A percentile compares a stretch with the other conserved stretches of the same genome.
phyloP scores from a whole-genome alignment of 2,329 filamentous ascomycete species.

The Clonostachys solani region DNA sequence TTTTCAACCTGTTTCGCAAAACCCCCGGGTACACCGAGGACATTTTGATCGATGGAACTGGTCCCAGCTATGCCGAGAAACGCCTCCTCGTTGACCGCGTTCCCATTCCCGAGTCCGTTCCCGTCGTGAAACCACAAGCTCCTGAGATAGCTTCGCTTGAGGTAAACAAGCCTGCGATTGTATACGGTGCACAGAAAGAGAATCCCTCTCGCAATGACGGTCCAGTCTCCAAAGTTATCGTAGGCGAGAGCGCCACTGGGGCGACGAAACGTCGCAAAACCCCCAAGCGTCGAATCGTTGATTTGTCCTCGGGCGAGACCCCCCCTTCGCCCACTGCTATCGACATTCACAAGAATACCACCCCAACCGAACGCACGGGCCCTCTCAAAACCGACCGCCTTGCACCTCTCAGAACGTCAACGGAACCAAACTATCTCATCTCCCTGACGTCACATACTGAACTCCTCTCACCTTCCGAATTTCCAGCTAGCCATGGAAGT shows the following conservation, averaged over 20 bases:
- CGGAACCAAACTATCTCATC: slow-evolving; percentile 34
- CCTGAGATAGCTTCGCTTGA: slow-evolving; percentile 60
- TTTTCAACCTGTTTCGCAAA: slow-evolving; percentile 93
- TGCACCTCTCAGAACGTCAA: slow-evolving; percentile 6
- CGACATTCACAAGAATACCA: slow-evolving; percentile 13
- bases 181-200: slow-evolving; percentile 47
- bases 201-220: slow-evolving; percentile 56
- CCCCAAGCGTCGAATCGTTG: slow-evolving; percentile 60
- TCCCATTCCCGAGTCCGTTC: slow-evolving; percentile 70
- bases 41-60: slow-evolving; percentile 79
- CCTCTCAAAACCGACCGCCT: slow-evolving; percentile 3
- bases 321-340: slow-evolving; percentile 18
- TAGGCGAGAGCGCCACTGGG: slow-evolving; percentile 53
- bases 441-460: slow-evolving; percentile 34
- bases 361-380: slow-evolving; percentile 1
- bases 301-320: slow-evolving; percentile 52
- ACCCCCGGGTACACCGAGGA: slow-evolving; percentile 90
- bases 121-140: slow-evolving; percentile 67
- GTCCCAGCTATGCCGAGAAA: slow-evolving; percentile 80
- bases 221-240: slow-evolving; percentile 44
- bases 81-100: slow-evolving; percentile 80
- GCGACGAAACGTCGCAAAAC: slow-evolving; percentile 57
- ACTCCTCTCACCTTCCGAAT: slow-evolving; percentile 12
- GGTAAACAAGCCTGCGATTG: slow-evolving; percentile 62
- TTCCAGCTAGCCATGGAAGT: background rate